phyloP scores from a whole-genome alignment of 306 rosid genomes.

The Mucuna pruriens region DNA sequence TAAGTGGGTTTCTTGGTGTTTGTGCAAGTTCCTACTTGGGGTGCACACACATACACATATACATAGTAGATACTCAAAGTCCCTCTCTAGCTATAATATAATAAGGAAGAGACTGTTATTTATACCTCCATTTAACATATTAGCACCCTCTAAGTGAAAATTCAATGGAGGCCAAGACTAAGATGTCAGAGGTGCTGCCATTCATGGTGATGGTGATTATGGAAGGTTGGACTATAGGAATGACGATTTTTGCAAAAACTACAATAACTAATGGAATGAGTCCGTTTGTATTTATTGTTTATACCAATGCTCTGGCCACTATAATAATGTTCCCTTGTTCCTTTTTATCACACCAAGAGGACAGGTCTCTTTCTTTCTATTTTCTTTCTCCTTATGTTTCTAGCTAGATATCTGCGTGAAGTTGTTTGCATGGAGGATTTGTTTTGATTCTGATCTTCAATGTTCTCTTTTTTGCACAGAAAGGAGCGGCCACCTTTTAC shows the following conservation, averaged over 20 bases:
- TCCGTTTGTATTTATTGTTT: constrained; percentile 72
- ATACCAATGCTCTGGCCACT: constrained; percentile 64
- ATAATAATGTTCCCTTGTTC: constrained; percentile 61
- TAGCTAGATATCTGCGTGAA: neutral
- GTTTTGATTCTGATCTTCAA: neutral
- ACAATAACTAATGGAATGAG: constrained; percentile 69
- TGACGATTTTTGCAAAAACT: constrained; percentile 73
- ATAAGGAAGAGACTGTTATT: neutral
- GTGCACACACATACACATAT: constrained; percentile 1
- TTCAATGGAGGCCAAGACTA: constrained; percentile 41
- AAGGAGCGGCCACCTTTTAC: constrained; percentile 55
- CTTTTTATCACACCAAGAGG: constrained; percentile 47
- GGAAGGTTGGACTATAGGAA: constrained; percentile 71
- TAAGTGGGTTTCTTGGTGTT: constrained; percentile 4
- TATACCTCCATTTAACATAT: neutral
- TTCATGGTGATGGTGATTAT: constrained; percentile 64
- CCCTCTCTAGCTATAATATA: neutral
- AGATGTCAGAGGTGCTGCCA: constrained; percentile 47
- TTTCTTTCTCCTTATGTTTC: neutral
- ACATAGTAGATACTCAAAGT: constrained; percentile 9
- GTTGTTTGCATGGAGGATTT: constrained; percentile 30
- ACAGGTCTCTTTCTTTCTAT: constrained; percentile 43
- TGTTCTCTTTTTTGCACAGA: constrained; percentile 43
- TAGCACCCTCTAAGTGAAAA: neutral
- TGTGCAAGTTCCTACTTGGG: constrained; percentile 31